A percentile compares a stretch with the other conserved stretches of the same genome.
Conservation (phyloP, 495 filamentous ascomycete species). For the Penicillium canariense region DNA sequence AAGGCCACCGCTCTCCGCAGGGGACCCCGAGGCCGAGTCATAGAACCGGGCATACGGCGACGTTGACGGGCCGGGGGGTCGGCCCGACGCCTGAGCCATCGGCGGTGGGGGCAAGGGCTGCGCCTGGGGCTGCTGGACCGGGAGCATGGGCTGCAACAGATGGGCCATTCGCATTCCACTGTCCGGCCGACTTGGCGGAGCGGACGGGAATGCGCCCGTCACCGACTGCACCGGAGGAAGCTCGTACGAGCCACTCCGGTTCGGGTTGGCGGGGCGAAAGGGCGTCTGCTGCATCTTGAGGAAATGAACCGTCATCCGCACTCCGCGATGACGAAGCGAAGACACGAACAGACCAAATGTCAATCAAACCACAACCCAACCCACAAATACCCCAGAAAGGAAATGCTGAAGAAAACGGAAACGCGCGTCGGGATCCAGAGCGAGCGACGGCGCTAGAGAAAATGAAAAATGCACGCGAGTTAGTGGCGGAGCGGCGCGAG, state of each 20-base stretch:
- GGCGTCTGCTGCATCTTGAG: slow-evolving; percentile 24
- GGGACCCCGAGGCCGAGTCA: slow-evolving; percentile 44
- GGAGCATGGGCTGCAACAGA: slow-evolving; percentile 41
- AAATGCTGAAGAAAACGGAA: not conserved
- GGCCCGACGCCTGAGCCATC: slow-evolving; percentile 10
- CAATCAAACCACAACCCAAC: too few relatives aligned
- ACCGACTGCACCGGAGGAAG: slow-evolving; percentile 42
- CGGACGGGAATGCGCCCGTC: slow-evolving; percentile 40
- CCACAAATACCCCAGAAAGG: too few relatives aligned
- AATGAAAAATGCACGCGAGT: not conserved
- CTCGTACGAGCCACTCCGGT: slow-evolving; percentile 34
- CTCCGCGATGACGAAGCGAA: not conserved
- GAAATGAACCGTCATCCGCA: not conserved
- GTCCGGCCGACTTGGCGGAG: slow-evolving; percentile 44
- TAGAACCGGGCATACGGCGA: slow-evolving; percentile 42
- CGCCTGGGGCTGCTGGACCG: slow-evolving; percentile 26
- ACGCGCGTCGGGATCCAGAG: too few relatives aligned
- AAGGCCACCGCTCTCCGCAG: slow-evolving; percentile 35
- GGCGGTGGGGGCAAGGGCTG: slow-evolving; percentile 13
- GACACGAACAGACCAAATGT: not conserved
- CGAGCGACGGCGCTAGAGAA: too few relatives aligned
- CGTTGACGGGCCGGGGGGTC: slow-evolving; percentile 27
- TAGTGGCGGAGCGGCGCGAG: too few relatives aligned
- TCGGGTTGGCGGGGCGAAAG: slow-evolving; percentile 17
- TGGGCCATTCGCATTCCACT: slow-evolving; percentile 47